Conservation (phyloP, 495 filamentous ascomycete species). For the Aspergillus kassunensis region DNA sequence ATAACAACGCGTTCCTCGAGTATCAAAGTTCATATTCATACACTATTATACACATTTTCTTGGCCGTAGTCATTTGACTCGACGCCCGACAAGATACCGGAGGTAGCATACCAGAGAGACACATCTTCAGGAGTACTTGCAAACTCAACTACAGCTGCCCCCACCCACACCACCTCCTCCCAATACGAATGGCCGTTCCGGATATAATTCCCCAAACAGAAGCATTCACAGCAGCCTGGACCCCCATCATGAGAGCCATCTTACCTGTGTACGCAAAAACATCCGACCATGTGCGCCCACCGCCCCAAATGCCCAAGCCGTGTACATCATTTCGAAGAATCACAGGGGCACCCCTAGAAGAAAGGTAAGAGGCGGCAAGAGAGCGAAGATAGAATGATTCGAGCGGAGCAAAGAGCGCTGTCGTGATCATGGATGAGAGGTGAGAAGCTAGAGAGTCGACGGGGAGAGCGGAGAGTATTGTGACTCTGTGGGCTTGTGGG, state of each 20-base stretch:
- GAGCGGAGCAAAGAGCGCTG: slow-evolving; percentile 42
- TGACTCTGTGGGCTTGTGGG: slow-evolving; percentile 37
- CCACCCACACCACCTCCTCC: slow-evolving; percentile 45
- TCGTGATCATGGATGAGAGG: slow-evolving; percentile 39
- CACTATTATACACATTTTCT: no score
- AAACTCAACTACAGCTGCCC: slow-evolving; percentile 34
- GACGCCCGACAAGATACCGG: no score
- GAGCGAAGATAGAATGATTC: slow-evolving; percentile 48
- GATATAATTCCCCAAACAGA: slow-evolving; percentile 44
- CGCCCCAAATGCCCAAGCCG: slow-evolving; percentile 36
- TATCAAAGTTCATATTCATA: no score
- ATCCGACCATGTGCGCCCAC: slow-evolving; percentile 36
- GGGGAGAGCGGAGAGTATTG: slow-evolving; percentile 46
- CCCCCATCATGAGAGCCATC: slow-evolving; percentile 40
- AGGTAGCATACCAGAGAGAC: no score
- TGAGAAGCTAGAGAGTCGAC: slow-evolving; percentile 44
- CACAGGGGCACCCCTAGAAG: slow-evolving; percentile 22
- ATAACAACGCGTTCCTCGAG: background rate
- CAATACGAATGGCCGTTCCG: slow-evolving; percentile 40
- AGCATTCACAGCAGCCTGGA: slow-evolving; percentile 43
- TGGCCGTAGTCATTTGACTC: no score
- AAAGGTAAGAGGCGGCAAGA: slow-evolving; percentile 39
- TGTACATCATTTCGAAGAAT: slow-evolving; percentile 29
- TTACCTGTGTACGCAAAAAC: slow-evolving; percentile 40
- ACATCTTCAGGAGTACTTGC: no score